phyloP scores from a whole-genome alignment of 805 yeast species.

The Blastobotrys mokoenaii region DNA sequence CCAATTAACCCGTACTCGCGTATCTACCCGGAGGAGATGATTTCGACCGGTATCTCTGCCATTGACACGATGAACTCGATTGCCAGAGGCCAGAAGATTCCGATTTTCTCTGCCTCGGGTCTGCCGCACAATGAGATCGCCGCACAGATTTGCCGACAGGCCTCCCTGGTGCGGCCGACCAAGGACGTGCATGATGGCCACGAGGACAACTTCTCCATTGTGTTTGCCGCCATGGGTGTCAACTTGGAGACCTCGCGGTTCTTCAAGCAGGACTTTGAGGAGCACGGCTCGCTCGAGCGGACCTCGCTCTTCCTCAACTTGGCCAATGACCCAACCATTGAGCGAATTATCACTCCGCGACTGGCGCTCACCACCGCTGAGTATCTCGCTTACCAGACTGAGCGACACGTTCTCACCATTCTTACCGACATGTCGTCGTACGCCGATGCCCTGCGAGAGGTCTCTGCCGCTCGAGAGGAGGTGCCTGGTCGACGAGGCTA shows the following conservation, averaged over 20 bases:
- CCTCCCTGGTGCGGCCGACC: slow-evolving; percentile 98
- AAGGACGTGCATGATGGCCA: slow-evolving; percentile 99
- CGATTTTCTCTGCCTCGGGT: slow-evolving; percentile 98
- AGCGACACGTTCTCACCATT: slow-evolving; percentile 96
- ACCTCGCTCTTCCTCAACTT: slow-evolving; percentile 92
- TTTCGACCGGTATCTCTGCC: slow-evolving; percentile 96
- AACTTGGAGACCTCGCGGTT: slow-evolving; percentile 97
- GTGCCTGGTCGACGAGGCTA: slow-evolving; percentile 99
- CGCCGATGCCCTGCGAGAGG: slow-evolving; percentile 99
- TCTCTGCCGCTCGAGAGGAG: slow-evolving; percentile 99
- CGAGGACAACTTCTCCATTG: slow-evolving; percentile 98
- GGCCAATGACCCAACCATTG: slow-evolving; percentile 99
- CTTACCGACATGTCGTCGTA: slow-evolving; percentile 99
- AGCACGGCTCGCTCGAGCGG: slow-evolving; percentile 97
- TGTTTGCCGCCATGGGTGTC: slow-evolving; percentile 99
- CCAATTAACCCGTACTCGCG: slow-evolving; percentile 98
- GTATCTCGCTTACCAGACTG: slow-evolving; percentile 97
- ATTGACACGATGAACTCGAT: slow-evolving; percentile 99
- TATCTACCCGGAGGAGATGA: slow-evolving; percentile 99
- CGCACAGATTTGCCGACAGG: slow-evolving; percentile 99
- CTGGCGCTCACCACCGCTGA: slow-evolving; percentile 98
- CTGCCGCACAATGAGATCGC: slow-evolving; percentile 99
- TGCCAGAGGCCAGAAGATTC: slow-evolving; percentile 99
- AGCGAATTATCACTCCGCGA: slow-evolving; percentile 98
- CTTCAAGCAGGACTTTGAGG: slow-evolving; percentile 98